A percentile compares a stretch with the other conserved stretches of the same genome.
Evolutionary conservation across 208 protist species (phyloP).

Genomic region (Crithidia bombi): DNA sequence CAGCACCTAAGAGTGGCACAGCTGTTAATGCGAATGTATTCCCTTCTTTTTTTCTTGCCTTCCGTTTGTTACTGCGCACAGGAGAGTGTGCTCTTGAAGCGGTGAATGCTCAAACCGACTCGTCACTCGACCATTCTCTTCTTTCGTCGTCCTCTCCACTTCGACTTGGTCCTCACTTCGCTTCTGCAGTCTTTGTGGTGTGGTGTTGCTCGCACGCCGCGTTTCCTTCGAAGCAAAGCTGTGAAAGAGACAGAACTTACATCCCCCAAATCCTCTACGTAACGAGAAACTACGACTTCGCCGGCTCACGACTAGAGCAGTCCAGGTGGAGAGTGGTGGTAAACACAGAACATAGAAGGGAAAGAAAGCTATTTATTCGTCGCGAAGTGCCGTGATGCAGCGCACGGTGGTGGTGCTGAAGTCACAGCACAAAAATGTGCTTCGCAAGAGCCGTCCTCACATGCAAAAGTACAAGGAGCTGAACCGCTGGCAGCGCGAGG

Average conservation of each 20-base stretch:
- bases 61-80: neutral
- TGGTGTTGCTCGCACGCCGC: no score
- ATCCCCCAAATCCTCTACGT: no score
- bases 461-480: constrained; percentile 89
- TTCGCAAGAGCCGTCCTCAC: constrained; percentile 76
- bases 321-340: no score
- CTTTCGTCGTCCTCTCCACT: constrained; percentile 13
- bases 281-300: no score
- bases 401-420: constrained; percentile 44
- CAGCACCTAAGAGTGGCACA: no score
- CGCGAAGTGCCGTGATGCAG: constrained; percentile 38
- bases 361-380: neutral
- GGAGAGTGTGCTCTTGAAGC: no score
- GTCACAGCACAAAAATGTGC: constrained; percentile 86
- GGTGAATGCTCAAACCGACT: no score
- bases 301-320: no score
- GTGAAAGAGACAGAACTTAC: no score
- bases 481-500: constrained; percentile 91
- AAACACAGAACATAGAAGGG: neutral
- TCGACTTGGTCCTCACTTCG: constrained; percentile 11
- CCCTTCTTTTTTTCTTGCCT: neutral
- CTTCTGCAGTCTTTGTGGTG: neutral
- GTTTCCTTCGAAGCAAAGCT: no score
- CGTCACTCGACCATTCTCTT: constrained; percentile 2
- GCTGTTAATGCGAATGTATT: no score